phyloP scores from a whole-genome alignment of 306 rosid genomes.

The Acmispon strigosus region DNA sequence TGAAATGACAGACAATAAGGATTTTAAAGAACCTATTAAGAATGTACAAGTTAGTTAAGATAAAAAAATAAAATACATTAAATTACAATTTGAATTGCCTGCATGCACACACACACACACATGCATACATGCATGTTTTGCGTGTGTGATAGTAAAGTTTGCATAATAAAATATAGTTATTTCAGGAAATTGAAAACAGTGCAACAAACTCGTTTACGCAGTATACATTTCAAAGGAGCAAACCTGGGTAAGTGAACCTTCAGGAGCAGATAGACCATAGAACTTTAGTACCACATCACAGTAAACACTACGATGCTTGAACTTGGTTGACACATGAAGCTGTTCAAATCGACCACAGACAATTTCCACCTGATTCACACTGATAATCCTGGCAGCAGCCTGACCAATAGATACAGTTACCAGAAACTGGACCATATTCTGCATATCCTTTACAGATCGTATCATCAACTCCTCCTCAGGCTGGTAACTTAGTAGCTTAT shows the following conservation, averaged over 20 bases:
- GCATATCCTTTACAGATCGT: conserved; percentile 57
- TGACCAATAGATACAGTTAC: conserved; percentile 70
- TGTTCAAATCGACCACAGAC: conserved; percentile 86
- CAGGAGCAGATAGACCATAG: conserved; percentile 89
- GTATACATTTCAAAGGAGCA: conserved; percentile 21
- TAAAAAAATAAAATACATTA: background rate
- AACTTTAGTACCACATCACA: conserved; percentile 75
- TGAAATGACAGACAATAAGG: background rate
- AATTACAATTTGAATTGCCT: no score
- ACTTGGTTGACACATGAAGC: conserved; percentile 82
- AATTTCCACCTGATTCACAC: conserved; percentile 69
- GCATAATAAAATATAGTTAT: background rate
- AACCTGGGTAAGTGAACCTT: conserved; percentile 99
- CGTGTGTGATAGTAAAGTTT: background rate
- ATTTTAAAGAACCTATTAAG: background rate
- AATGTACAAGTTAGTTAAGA: background rate
- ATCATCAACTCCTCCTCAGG: conserved; percentile 59
- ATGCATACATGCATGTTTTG: background rate
- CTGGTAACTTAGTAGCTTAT: conserved; percentile 78
- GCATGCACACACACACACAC: no score
- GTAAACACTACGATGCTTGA: conserved; percentile 73
- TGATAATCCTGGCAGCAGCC: conserved; percentile 84
- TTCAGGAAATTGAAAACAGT: conserved; percentile 13
- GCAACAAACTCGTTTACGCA: background rate
- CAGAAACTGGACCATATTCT: conserved; percentile 68